Evolutionary conservation across 1,139 yeast species (phyloP), one percentile per base, ranked within the genome.

Genomic region (Wickerhamiella infanticola): DNA sequence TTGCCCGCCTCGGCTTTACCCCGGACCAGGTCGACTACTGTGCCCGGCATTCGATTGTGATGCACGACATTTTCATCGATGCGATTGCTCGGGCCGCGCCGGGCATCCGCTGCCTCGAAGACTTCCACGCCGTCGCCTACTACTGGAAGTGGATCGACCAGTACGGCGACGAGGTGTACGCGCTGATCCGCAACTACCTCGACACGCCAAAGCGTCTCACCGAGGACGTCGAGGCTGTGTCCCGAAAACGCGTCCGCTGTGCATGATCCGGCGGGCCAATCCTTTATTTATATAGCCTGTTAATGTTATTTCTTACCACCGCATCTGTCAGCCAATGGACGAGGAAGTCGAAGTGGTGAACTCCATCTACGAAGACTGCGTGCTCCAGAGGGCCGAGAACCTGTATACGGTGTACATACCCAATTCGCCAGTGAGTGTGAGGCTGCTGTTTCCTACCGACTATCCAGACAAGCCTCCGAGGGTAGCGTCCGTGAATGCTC

Each of bases 281-380:
- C 37, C 23, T 11, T 6, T 11, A 35, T 35, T 6, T 35, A 18
- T 35, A 18, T 31, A 31, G 11, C 35, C 35, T 31, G 35, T 9
- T 18, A 18, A 18, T 18, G 18, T 18, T 18, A 18, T 18, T 18
- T 18, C 2, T 18, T 18, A 18, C 18, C 8, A 31, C 35, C 11
- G 11, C 35, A 9, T 31, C 8, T 9, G 8, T 31, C 11, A 31
- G 8, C 11, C 35, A 9, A 40, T 83, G 11, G 58, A 62, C n/a
- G 94, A 85, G 48, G 98, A 90, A 58, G 63, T 84, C 26, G 76
- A 74, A 44, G 93, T 95, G 9, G 77, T 88, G 24, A 82, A 83
- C 51, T 94, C 95, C 2, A 88, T 90, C n/a, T 88, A 77, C 57
- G 95, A 94, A 1, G 82, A 71, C 13, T 69, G 71, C 41, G 55